A percentile compares a stretch with the other conserved stretches of the same genome.
Conservation (phyloP, 2,329 filamentous ascomycete species). For the Ramularia collo-cygni region DNA sequence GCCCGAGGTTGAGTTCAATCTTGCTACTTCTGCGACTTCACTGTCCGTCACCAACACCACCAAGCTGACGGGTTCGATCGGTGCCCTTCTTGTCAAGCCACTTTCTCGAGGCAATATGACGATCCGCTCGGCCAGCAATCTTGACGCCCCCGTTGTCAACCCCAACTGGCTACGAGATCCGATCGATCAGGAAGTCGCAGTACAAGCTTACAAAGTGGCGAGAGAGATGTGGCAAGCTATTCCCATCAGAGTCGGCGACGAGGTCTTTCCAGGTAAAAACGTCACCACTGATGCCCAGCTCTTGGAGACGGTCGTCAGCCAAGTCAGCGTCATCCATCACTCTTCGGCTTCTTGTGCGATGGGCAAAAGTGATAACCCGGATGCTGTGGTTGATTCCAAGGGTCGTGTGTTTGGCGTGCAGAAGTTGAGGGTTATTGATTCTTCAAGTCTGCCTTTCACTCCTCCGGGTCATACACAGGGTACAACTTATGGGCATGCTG, state of each 20-base stretch:
- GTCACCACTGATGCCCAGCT: slow-evolving; percentile 40
- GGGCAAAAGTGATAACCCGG: slow-evolving; percentile 26
- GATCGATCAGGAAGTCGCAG: slow-evolving; percentile 29
- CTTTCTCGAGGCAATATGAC: slow-evolving; percentile 33
- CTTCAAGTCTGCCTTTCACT: slow-evolving; percentile 27
- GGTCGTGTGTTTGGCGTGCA: slow-evolving; percentile 34
- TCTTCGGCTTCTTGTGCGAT: slow-evolving; percentile 14
- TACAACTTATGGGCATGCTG: slow-evolving; percentile 14
- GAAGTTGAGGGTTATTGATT: slow-evolving; percentile 35
- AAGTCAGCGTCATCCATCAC: slow-evolving; percentile 13
- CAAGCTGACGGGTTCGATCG: slow-evolving; percentile 30
- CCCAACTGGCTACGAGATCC: slow-evolving; percentile 32
- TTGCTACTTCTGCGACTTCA: slow-evolving; percentile 6
- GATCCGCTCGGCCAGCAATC: slow-evolving; percentile 24
- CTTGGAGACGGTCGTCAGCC: slow-evolving; percentile 26
- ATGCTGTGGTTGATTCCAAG: slow-evolving; percentile 32
- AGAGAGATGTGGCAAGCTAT: slow-evolving; percentile 24
- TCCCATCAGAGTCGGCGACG: slow-evolving; percentile 29
- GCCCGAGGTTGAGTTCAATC: slow-evolving; percentile 28
- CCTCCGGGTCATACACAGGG: slow-evolving; percentile 32
- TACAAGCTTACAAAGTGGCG: slow-evolving; percentile 28
- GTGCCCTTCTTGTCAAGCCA: slow-evolving; percentile 27
- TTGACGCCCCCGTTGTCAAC: slow-evolving; percentile 29
- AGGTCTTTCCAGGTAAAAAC: slow-evolving; percentile 34
- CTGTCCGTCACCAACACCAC: slow-evolving; percentile 21